Evolutionary conservation across 2,329 filamentous ascomycete genomes (phyloP), one percentile per base, ranked within the genome.

Genomic region (Thielaviopsis punctulata): DNA sequence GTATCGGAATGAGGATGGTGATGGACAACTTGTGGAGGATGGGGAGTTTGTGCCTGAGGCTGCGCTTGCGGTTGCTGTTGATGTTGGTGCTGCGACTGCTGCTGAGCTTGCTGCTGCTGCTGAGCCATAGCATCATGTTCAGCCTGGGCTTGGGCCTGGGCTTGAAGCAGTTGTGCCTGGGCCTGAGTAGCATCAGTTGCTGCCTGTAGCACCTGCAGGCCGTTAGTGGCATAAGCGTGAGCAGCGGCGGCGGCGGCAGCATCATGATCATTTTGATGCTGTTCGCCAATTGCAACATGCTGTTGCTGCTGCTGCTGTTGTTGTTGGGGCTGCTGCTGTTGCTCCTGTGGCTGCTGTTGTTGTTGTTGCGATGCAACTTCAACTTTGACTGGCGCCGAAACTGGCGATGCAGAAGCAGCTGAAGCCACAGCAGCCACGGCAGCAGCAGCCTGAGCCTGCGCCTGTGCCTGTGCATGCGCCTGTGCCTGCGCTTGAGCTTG

Each of bases 141-240:
- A 7, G 30, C 30, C 57, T 58, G 43, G 58, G 58, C 33, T 60
- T 60, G 39, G 56, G 61, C 51, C 62, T 61, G 36, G 63, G 62
- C 25, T 33, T 64, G 60, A 46, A 69, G 66, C 4, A 68, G 59
- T 48, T 64, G 64, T 54, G 67, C 65, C 5, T 68, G 68, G 19
- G 68, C 68, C 54, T 69, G 68, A 56, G 66, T 70, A 45, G 68
- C 68, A 55, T 69, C 68, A 55, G 66, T 70, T 44, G 68, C 68
- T 19, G 68, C 68, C 56, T 71, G 68, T 30, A 71, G 64, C 51
- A 69, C 69, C 57, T 69, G 67, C 46, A 71, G 64, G 30, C 68
- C 67, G 59, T 70, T 71, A 60, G 66, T 69, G 49, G 68, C 68
- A 57, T 70, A 71, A 53, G 62, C 66, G 60, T 70, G 68, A 45